Evolutionary conservation across 441 rosid species (phyloP), one percentile per base, ranked within the genome.

Genomic region (Euphorbia schlechtendalii): DNA sequence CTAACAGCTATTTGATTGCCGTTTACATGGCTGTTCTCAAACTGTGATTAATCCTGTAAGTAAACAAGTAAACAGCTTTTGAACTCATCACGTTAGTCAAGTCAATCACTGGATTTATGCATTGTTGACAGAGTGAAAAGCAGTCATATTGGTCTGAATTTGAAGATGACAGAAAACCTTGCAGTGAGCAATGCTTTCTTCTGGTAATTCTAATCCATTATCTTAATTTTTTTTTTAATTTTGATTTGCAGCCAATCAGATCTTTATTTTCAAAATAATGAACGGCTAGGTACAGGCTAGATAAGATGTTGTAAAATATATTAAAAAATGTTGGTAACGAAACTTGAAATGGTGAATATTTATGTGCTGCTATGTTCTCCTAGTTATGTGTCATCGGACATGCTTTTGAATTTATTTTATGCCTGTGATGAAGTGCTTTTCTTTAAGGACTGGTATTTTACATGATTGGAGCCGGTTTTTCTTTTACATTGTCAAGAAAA

Each of bases 1-100:
- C 67, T 62, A 67, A 76, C 90, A 93, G 98, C 69, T 84, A 58
- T 90, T 88, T 81, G 88, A 77, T 68, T 93, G 97, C 74, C 84
- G 78, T 56, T 78, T 81, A 67, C 98, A 93, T 83, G 98, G 87
- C 59, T 81, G 89, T 66, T 84, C 87, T 30, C 96, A 86, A 75
- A 77, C 82, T 71, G 60, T 77, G 79, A 75, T 79, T 52, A 63
- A 75, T 68, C 81, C 83, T 52, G 98, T 93, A 78, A 88, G 97
- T 73, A 62, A 66, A 24, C 22, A 20, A 27, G 7, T 51, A 32
- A 32, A 62, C 52, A 38, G 60, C 34, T 43, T 69, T 56, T 43
- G 58, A 48, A 25, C 60, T 54, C 34, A 32, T 56, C 63, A 15
- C 36, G 36, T 17, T 32, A 36, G 61, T 74, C 36, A 34, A 56